Evolutionary conservation across 495 filamentous ascomycete species (phyloP), one percentile per base, ranked within the genome.

Genomic region (Annulohypoxylon bovei): DNA sequence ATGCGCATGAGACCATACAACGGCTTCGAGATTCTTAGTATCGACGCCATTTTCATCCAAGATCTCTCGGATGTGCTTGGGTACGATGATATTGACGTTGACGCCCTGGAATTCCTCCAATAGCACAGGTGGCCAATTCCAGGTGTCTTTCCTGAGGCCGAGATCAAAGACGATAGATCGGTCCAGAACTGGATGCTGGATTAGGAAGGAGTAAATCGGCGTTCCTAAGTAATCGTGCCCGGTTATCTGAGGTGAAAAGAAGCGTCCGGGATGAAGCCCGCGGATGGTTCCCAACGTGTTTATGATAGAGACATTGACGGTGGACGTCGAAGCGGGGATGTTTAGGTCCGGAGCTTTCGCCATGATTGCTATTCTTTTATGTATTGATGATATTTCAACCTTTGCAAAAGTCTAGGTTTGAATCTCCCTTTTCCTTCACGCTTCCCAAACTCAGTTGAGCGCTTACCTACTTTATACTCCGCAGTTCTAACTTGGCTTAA

Each of bases 1-100:
- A 71, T 91, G 89, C 55, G 76, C 75, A 64, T 90, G 87, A 28
- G 83, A 86, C 84, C 85, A 88, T 47, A 91, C 81, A 33, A 91
- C 80, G 11, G 79, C 84, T n/a, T 88, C 83, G 47, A 92, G 84
- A 22, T 73, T 74, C 9, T 70, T 71, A 0, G 79, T 71, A 22
- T 85, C 75, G 8, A 87, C 70, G 6, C 81, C 84, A 47, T 82
- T 66, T 12, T 83, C 81, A 4, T 80, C 60, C 0, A 89, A 70
- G 35, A 87, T 82, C 16, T 88, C 85, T 12, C 70, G 72, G 0
- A 90, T 82, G 37, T 84, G 76, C 57, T 84, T 83, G 1, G 83
- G 76, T 2, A 84, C 84, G 1, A 67, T 49, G 9, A 88, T 58
- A 1, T 35, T 62, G 32, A 71, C 73, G 4, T 69, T 3, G 6